phyloP scores from a whole-genome alignment of 495 filamentous ascomycete species.

The Aspergillus biplanus region DNA sequence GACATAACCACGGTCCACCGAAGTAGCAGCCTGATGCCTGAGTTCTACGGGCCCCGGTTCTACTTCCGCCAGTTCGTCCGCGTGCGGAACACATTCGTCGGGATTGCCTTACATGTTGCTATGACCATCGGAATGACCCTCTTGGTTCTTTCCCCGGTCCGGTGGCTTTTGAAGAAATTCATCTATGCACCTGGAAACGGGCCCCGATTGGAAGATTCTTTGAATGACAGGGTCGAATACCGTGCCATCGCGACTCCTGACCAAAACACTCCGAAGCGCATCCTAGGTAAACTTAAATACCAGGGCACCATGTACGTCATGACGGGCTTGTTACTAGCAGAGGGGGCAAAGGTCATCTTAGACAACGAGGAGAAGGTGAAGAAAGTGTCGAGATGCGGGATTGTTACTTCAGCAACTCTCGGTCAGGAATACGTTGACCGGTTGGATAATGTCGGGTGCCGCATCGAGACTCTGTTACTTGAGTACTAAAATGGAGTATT shows the following conservation, averaged over 20 bases:
- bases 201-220: constrained; percentile 57
- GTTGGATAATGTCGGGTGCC: constrained; percentile 64
- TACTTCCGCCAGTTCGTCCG: constrained; percentile 69
- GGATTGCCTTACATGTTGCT: constrained; percentile 58
- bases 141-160: constrained; percentile 57
- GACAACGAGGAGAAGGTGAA: constrained; percentile 61
- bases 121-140: constrained; percentile 55
- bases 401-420: constrained; percentile 83
- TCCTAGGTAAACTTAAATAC: constrained; percentile 60
- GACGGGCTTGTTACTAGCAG: constrained; percentile 67
- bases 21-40: constrained; percentile 72
- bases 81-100: constrained; percentile 61
- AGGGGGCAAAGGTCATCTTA: constrained; percentile 74
- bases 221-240: constrained; percentile 64
- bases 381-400: constrained; percentile 64
- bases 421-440: constrained; percentile 78
- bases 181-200: constrained; percentile 72
- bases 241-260: constrained; percentile 69
- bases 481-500: constrained; percentile 28
- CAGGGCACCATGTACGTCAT: constrained; percentile 68
- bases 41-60: constrained; percentile 74
- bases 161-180: constrained; percentile 55
- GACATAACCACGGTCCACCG: constrained; percentile 75
- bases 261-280: constrained; percentile 49
- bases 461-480: constrained; percentile 55